phyloP scores from a whole-genome alignment of 78 protist genomes.

The Dictyostelium discoideum region dicty_2.7 NC_007089.4:72001-72500 shows the following conservation, averaged over 20 bases:
- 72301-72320: constrained; percentile 7
- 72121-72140: neutral
- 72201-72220: constrained; percentile 57
- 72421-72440: constrained; percentile 14
- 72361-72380: constrained; percentile 21
- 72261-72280: neutral
- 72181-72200: neutral
- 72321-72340: constrained; percentile 46
- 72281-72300: neutral
- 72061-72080: neutral
- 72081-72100: neutral
- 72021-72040: constrained; percentile 15
- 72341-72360: constrained; percentile 23
- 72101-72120: neutral
- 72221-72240: constrained; percentile 42
- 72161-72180: neutral
- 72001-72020: neutral
- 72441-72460: constrained; percentile 71
- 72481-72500: constrained; percentile 39
- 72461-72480: constrained; percentile 26
- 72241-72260: constrained; percentile 43
- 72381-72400: constrained; percentile 15
- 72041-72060: neutral
- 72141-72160: neutral
- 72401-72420: constrained; percentile 46